These are phyloP conservation scores for Olyra latifolia DNA, from an alignment of 176 grass and related monocot genomes.

Conservation along the genomic window DNA sequence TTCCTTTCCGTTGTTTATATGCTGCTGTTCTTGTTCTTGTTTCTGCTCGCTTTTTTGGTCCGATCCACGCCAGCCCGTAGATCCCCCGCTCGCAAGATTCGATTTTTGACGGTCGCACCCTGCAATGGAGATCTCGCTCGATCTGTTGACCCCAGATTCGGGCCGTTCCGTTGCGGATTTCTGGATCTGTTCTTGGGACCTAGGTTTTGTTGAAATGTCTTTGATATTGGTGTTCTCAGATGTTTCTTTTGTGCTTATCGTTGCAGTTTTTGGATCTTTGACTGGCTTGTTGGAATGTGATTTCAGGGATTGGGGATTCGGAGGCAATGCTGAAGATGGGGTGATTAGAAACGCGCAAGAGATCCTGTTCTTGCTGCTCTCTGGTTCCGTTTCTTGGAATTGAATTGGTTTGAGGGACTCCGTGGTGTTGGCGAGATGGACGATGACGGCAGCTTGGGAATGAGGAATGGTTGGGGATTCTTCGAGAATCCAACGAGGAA, in stretches of 20 bases:
- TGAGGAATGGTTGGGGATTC: constrained; percentile 50
- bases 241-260: not conserved
- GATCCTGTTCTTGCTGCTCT: not conserved
- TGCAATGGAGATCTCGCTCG: not conserved
- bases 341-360: constrained; percentile 26
- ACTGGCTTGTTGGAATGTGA: constrained; percentile 17
- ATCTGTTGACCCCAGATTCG: not conserved
- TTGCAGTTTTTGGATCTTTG: not conserved
- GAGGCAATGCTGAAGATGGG: constrained; percentile 31
- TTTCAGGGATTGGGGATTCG: constrained; percentile 15
- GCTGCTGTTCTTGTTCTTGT: not conserved
- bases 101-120: not conserved
- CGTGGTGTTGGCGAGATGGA: constrained; percentile 35
- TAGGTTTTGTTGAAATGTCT: constrained; percentile 38
- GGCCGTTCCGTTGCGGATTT: not conserved
- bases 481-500: constrained; percentile 45
- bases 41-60: not conserved
- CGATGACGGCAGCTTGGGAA: constrained; percentile 53
- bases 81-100: not conserved
- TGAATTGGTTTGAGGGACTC: not conserved
- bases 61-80: not conserved
- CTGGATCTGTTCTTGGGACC: constrained; percentile 30
- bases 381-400: not conserved
- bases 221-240: not conserved
- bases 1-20: not conserved